phyloP scores from a whole-genome alignment of 306 rosid genomes.

The Cicer pinnatifidum region DNA sequence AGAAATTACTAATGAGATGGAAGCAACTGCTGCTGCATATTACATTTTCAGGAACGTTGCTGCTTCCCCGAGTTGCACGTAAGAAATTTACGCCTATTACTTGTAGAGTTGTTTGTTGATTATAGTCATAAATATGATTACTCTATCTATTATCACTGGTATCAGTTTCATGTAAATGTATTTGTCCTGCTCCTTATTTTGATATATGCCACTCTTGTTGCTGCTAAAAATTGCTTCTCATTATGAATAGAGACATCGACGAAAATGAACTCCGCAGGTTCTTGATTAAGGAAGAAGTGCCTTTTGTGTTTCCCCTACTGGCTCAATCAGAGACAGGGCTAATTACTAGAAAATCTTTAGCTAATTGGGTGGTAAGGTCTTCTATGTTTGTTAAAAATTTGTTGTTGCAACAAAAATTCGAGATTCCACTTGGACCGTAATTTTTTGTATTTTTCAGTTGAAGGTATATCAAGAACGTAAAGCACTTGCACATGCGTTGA shows the following conservation, averaged over 20 bases:
- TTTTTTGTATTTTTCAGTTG: constrained; percentile 58
- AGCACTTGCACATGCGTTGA: constrained; percentile 81
- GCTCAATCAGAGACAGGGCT: constrained; percentile 57
- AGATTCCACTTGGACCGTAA: constrained; percentile 13
- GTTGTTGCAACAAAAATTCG: constrained; percentile 5
- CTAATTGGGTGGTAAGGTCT: constrained; percentile 81
- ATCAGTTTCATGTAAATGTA: not conserved
- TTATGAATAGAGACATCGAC: constrained; percentile 66
- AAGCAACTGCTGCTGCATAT: constrained; percentile 83
- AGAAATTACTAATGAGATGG: constrained; percentile 91
- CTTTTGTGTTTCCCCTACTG: constrained; percentile 65
- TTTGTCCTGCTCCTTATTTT: not conserved
- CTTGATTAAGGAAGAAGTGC: constrained; percentile 87
- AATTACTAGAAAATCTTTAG: constrained; percentile 69
- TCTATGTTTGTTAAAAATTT: constrained; percentile 7
- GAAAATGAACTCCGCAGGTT: constrained; percentile 73
- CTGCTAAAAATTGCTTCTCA: constrained; percentile 22
- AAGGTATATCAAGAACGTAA: constrained; percentile 84
- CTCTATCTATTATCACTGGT: no score
- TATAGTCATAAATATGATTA: no score
- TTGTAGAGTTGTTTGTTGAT: no score
- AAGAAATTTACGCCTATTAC: constrained; percentile 37
- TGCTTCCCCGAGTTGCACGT: constrained; percentile 59
- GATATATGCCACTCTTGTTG: constrained; percentile 29
- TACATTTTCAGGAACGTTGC: constrained; percentile 78